A percentile compares a stretch with the other conserved stretches of the same genome.
Conservation (phyloP, 495 filamentous ascomycete species). For the Aspergillus leporis region DNA sequence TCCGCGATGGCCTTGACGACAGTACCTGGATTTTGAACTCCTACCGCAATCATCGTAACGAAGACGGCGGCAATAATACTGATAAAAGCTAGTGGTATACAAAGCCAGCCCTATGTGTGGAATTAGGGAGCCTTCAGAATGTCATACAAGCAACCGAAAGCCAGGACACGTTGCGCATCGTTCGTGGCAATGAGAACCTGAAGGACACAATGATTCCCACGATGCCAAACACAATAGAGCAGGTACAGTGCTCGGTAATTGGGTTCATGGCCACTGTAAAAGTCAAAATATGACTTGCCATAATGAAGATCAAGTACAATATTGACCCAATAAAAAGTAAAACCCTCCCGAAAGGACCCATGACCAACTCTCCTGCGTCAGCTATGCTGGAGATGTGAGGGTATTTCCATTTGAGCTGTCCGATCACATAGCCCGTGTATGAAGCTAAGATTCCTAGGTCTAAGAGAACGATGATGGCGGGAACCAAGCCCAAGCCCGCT, state of each 20-base stretch:
- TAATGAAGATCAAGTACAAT: constrained; percentile 65
- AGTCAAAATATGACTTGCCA: constrained; percentile 67
- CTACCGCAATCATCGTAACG: constrained; percentile 64
- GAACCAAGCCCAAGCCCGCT: constrained; percentile 56
- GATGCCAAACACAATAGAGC: constrained; percentile 62
- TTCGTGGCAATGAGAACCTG: constrained; percentile 60
- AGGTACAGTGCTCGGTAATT: constrained; percentile 58
- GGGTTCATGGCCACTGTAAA: constrained; percentile 69
- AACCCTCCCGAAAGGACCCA: constrained; percentile 58
- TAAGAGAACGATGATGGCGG: constrained; percentile 61
- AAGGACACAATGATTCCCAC: constrained; percentile 59
- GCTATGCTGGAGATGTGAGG: constrained; percentile 64
- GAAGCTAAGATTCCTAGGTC: constrained; percentile 59
- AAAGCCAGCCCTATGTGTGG: constrained; percentile 24
- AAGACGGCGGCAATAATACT: constrained; percentile 64
- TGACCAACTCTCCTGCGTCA: constrained; percentile 63
- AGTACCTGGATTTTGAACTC: constrained; percentile 30
- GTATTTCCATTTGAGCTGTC: constrained; percentile 64
- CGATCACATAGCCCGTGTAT: constrained; percentile 70
- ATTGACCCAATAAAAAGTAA: constrained; percentile 57
- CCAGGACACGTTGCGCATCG: constrained; percentile 53
- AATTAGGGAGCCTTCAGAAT: neutral
- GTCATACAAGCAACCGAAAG: constrained; percentile 54
- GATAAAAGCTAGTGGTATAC: constrained; percentile 52
- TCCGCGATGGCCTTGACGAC: constrained; percentile 1